Conservation (phyloP, 2,329 filamentous ascomycete species). For the Alternaria sp. region DNA sequence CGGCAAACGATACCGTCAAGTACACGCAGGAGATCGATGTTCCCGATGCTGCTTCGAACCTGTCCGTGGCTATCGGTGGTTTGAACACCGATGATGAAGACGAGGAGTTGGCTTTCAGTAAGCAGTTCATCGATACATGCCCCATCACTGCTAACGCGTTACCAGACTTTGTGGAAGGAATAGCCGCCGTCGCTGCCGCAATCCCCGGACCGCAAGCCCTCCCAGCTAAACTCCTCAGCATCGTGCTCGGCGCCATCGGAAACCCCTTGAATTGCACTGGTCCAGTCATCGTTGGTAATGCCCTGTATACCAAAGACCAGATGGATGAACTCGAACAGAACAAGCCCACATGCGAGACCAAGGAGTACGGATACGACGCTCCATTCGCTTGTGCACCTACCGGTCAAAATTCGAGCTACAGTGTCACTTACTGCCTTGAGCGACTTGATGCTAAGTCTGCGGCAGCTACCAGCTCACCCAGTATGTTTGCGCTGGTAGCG, state of each 20-base stretch:
- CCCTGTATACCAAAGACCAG: not conserved
- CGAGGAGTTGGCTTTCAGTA: not conserved
- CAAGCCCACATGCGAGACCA: not conserved
- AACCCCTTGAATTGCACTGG: not conserved
- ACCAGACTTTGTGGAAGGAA: not conserved
- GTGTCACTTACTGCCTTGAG: not conserved
- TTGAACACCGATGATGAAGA: not conserved
- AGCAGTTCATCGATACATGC: not conserved
- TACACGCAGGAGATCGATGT: not conserved
- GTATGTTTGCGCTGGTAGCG: not conserved
- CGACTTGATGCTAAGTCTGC: not conserved
- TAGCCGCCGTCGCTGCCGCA: not conserved
- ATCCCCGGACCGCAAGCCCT: not conserved
- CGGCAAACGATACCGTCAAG: not conserved
- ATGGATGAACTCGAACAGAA: not conserved
- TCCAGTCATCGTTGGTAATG: not conserved
- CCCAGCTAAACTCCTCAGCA: not conserved
- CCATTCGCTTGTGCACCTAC: not conserved
- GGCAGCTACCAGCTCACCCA: not conserved
- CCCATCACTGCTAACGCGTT: fast-evolving
- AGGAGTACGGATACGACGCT: not conserved
- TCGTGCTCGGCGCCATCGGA: not conserved
- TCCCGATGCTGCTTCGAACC: not conserved
- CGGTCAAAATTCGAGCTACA: not conserved
- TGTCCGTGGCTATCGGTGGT: not conserved